Evolutionary conservation across 1,139 yeast genomes (phyloP).

Genomic region (Candida sp.): DNA sequence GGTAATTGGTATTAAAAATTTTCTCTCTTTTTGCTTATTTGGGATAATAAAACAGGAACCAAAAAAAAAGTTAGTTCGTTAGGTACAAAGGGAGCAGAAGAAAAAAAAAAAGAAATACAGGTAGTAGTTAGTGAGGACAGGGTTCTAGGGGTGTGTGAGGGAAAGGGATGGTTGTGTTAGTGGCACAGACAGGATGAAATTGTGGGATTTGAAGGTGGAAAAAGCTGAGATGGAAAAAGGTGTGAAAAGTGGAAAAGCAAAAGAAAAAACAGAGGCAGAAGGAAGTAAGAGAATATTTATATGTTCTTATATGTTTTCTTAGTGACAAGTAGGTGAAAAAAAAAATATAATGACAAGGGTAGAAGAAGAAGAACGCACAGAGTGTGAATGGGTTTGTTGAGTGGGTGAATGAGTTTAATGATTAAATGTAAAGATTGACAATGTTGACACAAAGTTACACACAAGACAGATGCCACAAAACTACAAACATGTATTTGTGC

Average conservation of each 20-base stretch:
- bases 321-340: not conserved
- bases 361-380: not conserved
- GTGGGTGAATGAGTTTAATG: constrained; percentile 1
- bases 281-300: not conserved
- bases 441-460: not conserved
- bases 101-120: not conserved
- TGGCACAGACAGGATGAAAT: not conserved
- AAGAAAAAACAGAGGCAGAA: not conserved
- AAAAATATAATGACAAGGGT: not conserved
- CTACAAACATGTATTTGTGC: not conserved
- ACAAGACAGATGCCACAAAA: not conserved
- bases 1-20: not conserved
- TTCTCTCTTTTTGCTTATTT: not conserved
- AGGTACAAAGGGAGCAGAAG: not conserved
- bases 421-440: constrained; percentile 6
- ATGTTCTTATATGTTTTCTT: not conserved
- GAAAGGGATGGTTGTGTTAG: no score
- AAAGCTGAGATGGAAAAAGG: not conserved
- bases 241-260: not conserved
- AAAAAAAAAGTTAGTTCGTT: not conserved
- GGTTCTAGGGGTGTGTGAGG: not conserved
- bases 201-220: not conserved
- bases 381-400: not conserved
- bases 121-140: not conserved
- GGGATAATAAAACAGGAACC: not conserved